A percentile compares a stretch with the other conserved stretches of the same genome.
These are phyloP conservation scores for Exophiala sp. DNA, from an alignment of 2,329 filamentous ascomycete genomes.

Conservation along the genomic window DNA sequence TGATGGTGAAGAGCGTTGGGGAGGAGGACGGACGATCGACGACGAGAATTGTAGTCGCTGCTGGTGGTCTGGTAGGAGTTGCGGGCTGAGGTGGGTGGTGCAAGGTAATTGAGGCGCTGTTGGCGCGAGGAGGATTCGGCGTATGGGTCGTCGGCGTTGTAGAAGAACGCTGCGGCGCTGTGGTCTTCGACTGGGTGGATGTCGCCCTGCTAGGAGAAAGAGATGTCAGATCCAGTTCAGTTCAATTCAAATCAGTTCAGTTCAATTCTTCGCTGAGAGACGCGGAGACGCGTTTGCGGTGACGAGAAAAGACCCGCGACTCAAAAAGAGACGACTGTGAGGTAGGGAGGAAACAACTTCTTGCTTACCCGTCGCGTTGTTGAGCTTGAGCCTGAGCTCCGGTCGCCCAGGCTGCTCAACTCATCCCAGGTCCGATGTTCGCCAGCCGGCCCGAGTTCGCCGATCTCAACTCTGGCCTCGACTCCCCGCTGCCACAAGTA, in stretches of 20 bases:
- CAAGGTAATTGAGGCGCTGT: constrained; percentile 4
- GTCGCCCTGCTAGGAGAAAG: neutral
- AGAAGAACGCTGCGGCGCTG: constrained; percentile 2
- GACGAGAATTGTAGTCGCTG: constrained; percentile 5
- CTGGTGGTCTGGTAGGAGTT: constrained; percentile 12
- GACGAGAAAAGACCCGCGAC: too few relatives aligned
- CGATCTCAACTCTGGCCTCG: constrained; percentile 9
- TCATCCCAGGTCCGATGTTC: constrained; percentile 16
- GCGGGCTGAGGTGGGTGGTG: constrained; percentile 5
- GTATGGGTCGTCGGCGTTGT: constrained; percentile 14
- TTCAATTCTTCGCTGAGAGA: too few relatives aligned
- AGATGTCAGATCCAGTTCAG: too few relatives aligned
- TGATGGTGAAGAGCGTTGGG: constrained; percentile 8
- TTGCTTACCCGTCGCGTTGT: neutral
- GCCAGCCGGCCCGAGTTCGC: constrained; percentile 10
- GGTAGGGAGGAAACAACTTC: too few relatives aligned
- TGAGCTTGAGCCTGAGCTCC: neutral
- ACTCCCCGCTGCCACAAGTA: constrained; percentile 16
- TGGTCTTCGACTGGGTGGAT: constrained; percentile 3
- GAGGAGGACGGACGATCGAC: constrained; percentile 13
- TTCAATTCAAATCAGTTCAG: too few relatives aligned
- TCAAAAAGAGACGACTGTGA: too few relatives aligned
- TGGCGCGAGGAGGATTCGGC: constrained; percentile 6
- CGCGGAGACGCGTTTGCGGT: too few relatives aligned
- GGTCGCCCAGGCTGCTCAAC: constrained; percentile 6